Evolutionary conservation across 139 green algal genomes (phyloP).

Genomic region (Mesotaenium endlicherianum): DNA sequence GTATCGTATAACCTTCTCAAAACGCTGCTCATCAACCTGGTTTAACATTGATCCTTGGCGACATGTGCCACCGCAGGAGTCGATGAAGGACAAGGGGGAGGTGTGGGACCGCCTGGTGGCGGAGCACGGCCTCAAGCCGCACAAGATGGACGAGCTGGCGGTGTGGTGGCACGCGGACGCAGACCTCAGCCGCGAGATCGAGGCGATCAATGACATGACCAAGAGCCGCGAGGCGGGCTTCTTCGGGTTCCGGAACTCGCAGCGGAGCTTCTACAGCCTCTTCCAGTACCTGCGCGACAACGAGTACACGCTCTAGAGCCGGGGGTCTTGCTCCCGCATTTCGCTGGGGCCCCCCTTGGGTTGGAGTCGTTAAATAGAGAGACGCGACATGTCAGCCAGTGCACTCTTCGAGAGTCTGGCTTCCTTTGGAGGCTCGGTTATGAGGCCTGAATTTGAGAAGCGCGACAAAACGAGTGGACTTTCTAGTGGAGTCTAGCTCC

Average conservation of each 20-base stretch:
- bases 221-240: conserved; percentile 3
- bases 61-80: neutral
- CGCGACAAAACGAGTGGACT: too few species aligned
- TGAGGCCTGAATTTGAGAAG: too few species aligned
- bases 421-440: too few species aligned
- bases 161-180: neutral
- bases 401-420: too few species aligned
- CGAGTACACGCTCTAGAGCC: conserved; percentile 20
- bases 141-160: conserved; percentile 6
- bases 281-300: neutral
- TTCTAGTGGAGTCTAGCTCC: too few species aligned
- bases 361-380: too few species aligned
- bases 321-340: too few species aligned
- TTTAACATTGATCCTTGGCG: neutral
- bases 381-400: too few species aligned
- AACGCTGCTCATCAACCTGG: neutral
- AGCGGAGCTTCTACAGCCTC: neutral
- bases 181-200: neutral
- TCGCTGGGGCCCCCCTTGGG: too few species aligned
- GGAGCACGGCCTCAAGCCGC: conserved; percentile 5
- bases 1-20: neutral
- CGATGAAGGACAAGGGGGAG: conserved; percentile 7
- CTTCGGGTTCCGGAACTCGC: neutral
- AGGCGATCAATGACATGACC: conserved; percentile 9
- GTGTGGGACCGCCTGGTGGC: conserved; percentile 20